phyloP scores from a whole-genome alignment of 345 rosid genomes.

The Ricinus communis region DNA sequence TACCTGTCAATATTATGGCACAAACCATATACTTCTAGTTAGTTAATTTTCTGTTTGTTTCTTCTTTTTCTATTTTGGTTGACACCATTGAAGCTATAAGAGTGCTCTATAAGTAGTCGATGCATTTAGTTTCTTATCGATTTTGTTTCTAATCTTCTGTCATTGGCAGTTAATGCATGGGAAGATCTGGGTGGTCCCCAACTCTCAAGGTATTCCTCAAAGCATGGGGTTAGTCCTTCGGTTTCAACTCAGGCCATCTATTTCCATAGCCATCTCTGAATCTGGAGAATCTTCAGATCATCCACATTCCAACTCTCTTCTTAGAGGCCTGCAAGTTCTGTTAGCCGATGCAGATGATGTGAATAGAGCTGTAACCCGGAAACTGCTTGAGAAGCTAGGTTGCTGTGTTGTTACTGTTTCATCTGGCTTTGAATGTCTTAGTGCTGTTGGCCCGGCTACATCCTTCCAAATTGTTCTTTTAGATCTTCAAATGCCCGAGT shows the following conservation, averaged over 20 bases:
- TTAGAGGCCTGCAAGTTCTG: conserved; percentile 69
- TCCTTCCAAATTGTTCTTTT: conserved; percentile 62
- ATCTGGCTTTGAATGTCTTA: conserved; percentile 75
- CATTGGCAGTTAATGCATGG: conserved; percentile 80
- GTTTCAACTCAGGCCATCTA: conserved; percentile 55
- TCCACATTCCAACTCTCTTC: conserved; percentile 52
- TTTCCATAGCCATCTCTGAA: conserved; percentile 41
- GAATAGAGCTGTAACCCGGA: conserved; percentile 75
- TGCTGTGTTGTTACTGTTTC: conserved; percentile 65
- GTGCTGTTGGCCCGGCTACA: conserved; percentile 44
- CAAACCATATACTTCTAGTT: too few species aligned
- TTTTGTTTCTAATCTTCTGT: neutral
- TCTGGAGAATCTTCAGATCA: conserved; percentile 54
- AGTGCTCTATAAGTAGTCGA: neutral
- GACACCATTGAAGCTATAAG: neutral
- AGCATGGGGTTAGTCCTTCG: conserved; percentile 74
- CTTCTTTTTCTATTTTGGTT: neutral
- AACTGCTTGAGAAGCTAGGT: conserved; percentile 84
- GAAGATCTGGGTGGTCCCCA: conserved; percentile 65
- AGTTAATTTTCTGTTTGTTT: neutral
- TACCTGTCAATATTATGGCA: too few species aligned
- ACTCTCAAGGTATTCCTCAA: conserved; percentile 54
- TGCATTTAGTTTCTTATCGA: neutral
- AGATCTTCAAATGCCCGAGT: conserved; percentile 78
- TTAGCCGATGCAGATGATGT: conserved; percentile 69